A percentile compares a stretch with the other conserved stretches of the same genome.
Conservation (phyloP, 257 asterid genomes). For the Buddleja alternifolia region DNA sequence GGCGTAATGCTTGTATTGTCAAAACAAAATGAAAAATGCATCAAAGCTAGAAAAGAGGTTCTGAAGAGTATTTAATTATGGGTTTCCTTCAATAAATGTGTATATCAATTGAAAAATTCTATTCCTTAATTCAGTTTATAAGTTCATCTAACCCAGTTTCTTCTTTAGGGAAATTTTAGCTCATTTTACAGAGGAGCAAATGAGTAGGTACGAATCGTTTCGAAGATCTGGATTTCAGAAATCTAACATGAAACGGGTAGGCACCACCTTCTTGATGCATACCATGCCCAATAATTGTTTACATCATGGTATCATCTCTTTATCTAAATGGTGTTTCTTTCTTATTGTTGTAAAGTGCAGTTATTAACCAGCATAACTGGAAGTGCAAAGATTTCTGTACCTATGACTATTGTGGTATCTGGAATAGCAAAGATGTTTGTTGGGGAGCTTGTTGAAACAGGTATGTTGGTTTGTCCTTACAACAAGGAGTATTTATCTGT, state of each 20-base stretch:
- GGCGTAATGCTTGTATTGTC: slow-evolving; percentile 10
- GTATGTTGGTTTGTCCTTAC: slow-evolving; percentile 25
- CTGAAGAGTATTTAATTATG: not conserved
- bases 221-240: slow-evolving; percentile 92
- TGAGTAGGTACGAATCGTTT: slow-evolving; percentile 89
- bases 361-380: slow-evolving; percentile 74
- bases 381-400: slow-evolving; percentile 74
- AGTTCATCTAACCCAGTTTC: slow-evolving; percentile 25
- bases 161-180: slow-evolving; percentile 66
- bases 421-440: slow-evolving; percentile 94
- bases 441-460: slow-evolving; percentile 85
- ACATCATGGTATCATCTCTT: slow-evolving; percentile 9
- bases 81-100: no score
- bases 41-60: slow-evolving; percentile 1
- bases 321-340: slow-evolving; percentile 18
- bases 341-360: slow-evolving; percentile 40
- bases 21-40: not conserved
- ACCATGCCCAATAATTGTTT: slow-evolving; percentile 11
- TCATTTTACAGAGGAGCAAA: slow-evolving; percentile 82
- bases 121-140: slow-evolving; percentile 11
- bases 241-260: slow-evolving; percentile 83
- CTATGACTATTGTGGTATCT: slow-evolving; percentile 82
- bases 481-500: not conserved
- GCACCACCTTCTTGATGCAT: slow-evolving; percentile 25
- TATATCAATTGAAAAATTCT: not conserved